Evolutionary conservation across 257 asterid species (phyloP), one percentile per base, ranked within the genome.

Genomic region (Solanum dulcamara): DNA sequence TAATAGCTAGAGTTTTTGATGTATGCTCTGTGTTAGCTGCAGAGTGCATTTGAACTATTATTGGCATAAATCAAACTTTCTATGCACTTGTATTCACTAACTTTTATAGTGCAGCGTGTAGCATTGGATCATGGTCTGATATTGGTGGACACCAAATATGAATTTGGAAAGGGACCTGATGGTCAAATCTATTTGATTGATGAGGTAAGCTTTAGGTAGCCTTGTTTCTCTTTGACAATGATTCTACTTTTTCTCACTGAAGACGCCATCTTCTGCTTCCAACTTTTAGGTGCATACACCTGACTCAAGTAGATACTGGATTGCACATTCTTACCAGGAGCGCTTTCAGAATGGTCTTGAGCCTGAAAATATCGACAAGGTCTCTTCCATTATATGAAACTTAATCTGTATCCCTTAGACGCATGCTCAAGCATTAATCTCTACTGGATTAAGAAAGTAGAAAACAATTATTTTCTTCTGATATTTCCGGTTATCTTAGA

Each of bases 361-460:
- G 88, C 98, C 98, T 53, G 99, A 97, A 87, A 97, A 97, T 85
- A 92, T 97, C 14, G 99, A 97, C 90, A 97, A 97, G 99, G 99
- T 96, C 86, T 44, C 55, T 85, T 60, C 46, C 38, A 44, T 77
- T 9, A 74, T 74, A 70, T 42, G 17, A 77, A 77, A 44, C 9
- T 42, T 44, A 75, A 46, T 75, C 17, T 26, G 26, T 44, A 77
- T 17, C 17, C 15, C 40, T 74, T 26, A 7, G 0, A 42, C 9
- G 2, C 24, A 0, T 42, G 9, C 81, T 75, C 81, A 44, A 42
- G 15, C 81, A 75, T 26, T 75, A 14, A 75, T 42, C 59, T 75
- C 35, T 7, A 14, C 8, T 14, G 14, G 59, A 75, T 24, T 75
- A 40, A 51, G 24, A 7, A 75, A 75, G 38, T 38, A 32, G 30